These are phyloP conservation scores for Zangia roseola DNA, from an alignment of 768 basidiomycete species.

Conservation along the genomic window DNA sequence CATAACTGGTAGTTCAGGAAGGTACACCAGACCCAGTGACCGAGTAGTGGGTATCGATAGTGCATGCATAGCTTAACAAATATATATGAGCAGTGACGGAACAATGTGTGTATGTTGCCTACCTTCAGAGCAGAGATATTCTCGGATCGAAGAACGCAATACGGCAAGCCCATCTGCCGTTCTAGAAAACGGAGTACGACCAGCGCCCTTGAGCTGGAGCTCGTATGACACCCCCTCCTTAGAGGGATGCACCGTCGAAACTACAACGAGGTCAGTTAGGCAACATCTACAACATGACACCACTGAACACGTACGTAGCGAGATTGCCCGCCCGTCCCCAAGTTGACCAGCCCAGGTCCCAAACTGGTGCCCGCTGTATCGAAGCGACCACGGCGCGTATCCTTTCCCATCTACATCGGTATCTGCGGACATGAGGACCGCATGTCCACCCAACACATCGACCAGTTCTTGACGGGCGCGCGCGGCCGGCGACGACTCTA, in stretches of 20 bases:
- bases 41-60: slow-evolving; percentile 87
- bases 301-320: slow-evolving; percentile 51
- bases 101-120: not conserved
- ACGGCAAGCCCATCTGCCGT: slow-evolving; percentile 94
- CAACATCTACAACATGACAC: not conserved
- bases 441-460: slow-evolving; percentile 79
- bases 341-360: slow-evolving; percentile 91
- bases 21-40: slow-evolving; percentile 73
- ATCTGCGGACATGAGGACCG: slow-evolving; percentile 52
- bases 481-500: slow-evolving; percentile 28
- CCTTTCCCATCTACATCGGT: slow-evolving; percentile 31
- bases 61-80: slow-evolving; percentile 64
- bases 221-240: slow-evolving; percentile 63
- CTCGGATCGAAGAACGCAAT: slow-evolving; percentile 89
- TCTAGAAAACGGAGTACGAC: slow-evolving; percentile 91
- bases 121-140: slow-evolving; percentile 92
- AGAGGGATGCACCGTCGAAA: slow-evolving; percentile 72
- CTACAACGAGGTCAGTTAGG: slow-evolving; percentile 35
- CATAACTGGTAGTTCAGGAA: slow-evolving; percentile 69
- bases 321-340: slow-evolving; percentile 95
- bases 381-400: slow-evolving; percentile 72
- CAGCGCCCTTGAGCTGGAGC: slow-evolving; percentile 92
- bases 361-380: slow-evolving; percentile 92
- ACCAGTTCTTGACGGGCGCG: slow-evolving; percentile 67
- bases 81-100: slow-evolving; percentile 35